Conservation (phyloP, 148 eudicot genomes). For the Dysphania ambrosioides region DNA sequence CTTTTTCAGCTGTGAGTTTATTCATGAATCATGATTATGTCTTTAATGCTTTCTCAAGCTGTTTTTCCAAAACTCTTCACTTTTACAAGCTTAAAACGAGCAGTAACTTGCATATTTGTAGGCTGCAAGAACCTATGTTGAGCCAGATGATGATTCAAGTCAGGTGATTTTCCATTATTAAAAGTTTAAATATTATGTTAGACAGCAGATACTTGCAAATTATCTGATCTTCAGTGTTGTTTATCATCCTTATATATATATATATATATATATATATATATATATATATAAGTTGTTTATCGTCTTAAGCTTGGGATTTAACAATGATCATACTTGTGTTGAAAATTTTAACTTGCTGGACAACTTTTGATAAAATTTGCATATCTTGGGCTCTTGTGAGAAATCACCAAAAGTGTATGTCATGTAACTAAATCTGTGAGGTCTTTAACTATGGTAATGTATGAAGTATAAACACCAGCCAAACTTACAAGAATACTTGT, state of each 20-base stretch:
- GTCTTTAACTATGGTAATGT: not conserved
- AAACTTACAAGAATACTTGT: not conserved
- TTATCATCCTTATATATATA: no score
- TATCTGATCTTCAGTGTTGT: not conserved
- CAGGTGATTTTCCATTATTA: constrained; percentile 19
- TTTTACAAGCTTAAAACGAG: not conserved
- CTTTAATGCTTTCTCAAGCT: not conserved
- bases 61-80: not conserved
- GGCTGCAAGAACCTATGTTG: constrained; percentile 29
- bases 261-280: no score
- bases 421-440: not conserved
- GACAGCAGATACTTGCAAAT: not conserved
- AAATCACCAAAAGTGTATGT: not conserved
- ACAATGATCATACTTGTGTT: not conserved
- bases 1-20: constrained; percentile 54
- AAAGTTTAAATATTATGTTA: not conserved
- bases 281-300: no score
- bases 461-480: not conserved
- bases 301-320: not conserved
- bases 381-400: not conserved
- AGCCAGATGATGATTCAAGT: constrained; percentile 24
- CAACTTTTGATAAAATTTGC: not conserved
- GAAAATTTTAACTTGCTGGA: not conserved
- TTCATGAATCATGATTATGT: constrained; percentile 2
- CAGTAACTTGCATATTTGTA: constrained; percentile 17